Conservation (phyloP, 108 stramenopile genomes). For the Aurantiochytrium sp. region DNA sequence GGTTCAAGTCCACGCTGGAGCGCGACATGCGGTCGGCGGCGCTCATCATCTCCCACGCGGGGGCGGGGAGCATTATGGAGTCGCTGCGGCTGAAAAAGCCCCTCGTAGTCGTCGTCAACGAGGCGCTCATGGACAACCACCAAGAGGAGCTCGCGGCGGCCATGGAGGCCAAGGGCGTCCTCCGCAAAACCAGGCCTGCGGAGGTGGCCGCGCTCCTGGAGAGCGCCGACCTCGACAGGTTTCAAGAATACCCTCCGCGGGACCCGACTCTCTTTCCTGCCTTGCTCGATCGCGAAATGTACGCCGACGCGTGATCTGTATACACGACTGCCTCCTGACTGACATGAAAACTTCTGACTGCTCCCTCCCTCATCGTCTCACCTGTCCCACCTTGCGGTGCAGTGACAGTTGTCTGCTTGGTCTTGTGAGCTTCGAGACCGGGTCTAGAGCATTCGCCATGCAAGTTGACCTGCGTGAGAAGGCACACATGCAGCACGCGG, state of each 20-base stretch:
- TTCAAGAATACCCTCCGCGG: background rate
- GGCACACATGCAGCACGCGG: no score
- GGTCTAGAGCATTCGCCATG: no score
- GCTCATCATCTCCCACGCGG: slow-evolving; percentile 70
- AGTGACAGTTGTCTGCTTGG: no score
- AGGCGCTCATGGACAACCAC: slow-evolving; percentile 86
- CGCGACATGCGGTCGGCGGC: background rate
- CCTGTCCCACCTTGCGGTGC: no score
- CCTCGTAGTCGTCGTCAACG: slow-evolving; percentile 79
- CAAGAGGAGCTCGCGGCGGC: slow-evolving; percentile 82
- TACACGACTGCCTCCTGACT: background rate
- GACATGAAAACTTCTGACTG: background rate
- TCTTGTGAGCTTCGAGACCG: no score
- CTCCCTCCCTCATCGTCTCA: background rate
- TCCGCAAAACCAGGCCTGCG: background rate
- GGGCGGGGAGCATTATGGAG: slow-evolving; percentile 88
- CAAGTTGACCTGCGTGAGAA: no score
- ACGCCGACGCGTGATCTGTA: background rate
- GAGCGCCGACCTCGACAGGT: background rate
- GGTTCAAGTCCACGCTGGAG: slow-evolving; percentile 29
- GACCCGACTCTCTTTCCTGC: background rate
- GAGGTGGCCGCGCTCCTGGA: background rate
- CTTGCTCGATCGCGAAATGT: background rate
- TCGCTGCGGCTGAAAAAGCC: slow-evolving; percentile 38
- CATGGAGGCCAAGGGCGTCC: slow-evolving; percentile 46